A percentile compares a stretch with the other conserved stretches of the same genome.
phyloP scores from a whole-genome alignment of 2,329 filamentous ascomycete genomes.

The Fusarium nematophilum region DNA sequence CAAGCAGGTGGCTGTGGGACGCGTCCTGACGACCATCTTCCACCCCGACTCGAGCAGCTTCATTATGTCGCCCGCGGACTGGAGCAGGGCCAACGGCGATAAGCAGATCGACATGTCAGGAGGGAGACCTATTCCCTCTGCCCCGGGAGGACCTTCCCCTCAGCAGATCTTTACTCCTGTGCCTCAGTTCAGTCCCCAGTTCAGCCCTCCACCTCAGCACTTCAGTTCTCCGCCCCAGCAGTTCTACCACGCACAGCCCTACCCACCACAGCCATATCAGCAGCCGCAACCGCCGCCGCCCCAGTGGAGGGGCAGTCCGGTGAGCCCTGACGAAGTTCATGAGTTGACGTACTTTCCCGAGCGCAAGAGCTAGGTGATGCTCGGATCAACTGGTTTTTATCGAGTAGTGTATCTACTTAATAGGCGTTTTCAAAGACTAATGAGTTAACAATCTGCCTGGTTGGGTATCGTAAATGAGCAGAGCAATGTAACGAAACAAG shows the following conservation, averaged over 20 bases:
- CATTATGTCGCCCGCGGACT: constrained; percentile 20
- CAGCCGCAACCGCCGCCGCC: background rate
- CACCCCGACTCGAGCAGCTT: constrained; percentile 28
- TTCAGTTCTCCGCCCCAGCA: background rate
- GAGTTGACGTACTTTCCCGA: constrained; percentile 7
- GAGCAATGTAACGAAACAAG: too few species aligned
- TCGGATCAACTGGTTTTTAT: background rate
- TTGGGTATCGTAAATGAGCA: too few species aligned
- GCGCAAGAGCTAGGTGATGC: too few species aligned
- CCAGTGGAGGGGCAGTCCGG: constrained; percentile 9
- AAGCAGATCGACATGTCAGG: constrained; percentile 20
- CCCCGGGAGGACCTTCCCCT: background rate
- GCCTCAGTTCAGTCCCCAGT: background rate
- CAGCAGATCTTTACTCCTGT: background rate
- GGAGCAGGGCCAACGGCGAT: constrained; percentile 25
- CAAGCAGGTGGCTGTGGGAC: constrained; percentile 32
- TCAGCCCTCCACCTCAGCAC: background rate
- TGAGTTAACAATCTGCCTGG: too few species aligned
- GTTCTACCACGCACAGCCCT: background rate
- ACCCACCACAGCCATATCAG: constrained; percentile 1
- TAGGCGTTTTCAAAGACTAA: too few species aligned
- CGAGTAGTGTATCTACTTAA: too few species aligned
- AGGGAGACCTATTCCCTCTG: background rate
- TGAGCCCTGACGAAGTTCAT: background rate
- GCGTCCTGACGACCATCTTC: constrained; percentile 30